Percentiles rank a stretch among this genome's conserved stretches.
phyloP scores from a whole-genome alignment of 495 filamentous ascomycete species.

The Elasticomyces elasticus region DNA sequence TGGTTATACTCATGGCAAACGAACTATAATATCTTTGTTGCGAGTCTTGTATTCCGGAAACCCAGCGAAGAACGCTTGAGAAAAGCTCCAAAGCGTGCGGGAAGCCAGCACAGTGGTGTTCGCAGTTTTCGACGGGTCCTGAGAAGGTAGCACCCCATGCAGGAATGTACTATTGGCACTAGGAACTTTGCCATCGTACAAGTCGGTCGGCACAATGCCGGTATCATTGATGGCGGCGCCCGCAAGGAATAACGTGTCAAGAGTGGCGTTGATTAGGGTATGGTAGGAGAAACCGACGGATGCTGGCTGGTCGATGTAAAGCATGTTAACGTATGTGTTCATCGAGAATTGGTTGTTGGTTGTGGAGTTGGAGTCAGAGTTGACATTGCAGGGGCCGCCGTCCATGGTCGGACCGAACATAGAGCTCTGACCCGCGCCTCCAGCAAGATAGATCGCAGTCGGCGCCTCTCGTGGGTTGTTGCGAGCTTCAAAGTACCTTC shows the following conservation, averaged over 20 bases:
- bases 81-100: slow-evolving; percentile 48
- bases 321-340: slow-evolving; percentile 23
- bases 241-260: slow-evolving; percentile 19
- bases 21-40: slow-evolving; percentile 45
- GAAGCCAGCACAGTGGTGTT: slow-evolving; percentile 44
- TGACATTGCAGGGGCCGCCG: background rate
- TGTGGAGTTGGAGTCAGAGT: slow-evolving; percentile 30
- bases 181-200: slow-evolving; percentile 28
- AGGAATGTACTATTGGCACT: slow-evolving; percentile 38
- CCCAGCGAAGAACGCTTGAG: slow-evolving; percentile 46
- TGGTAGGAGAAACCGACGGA: slow-evolving; percentile 51
- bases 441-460: slow-evolving; percentile 59
- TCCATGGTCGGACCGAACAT: slow-evolving; percentile 19
- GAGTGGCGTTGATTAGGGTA: slow-evolving; percentile 41
- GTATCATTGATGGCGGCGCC: background rate
- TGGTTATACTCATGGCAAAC: too few species aligned
- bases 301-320: slow-evolving; percentile 40
- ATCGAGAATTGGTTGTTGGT: slow-evolving; percentile 25
- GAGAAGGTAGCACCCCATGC: slow-evolving; percentile 51
- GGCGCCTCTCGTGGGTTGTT: slow-evolving; percentile 47
- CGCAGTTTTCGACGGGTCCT: slow-evolving; percentile 39
- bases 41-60: slow-evolving; percentile 48
- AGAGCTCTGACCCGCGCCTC: slow-evolving; percentile 42
- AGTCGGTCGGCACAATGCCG: slow-evolving; percentile 25
- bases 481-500: slow-evolving; percentile 44